A percentile compares a stretch with the other conserved stretches of the same genome.
These are phyloP conservation scores for Fusarium nelsonii DNA, from an alignment of 2,329 filamentous ascomycete species.

Conservation along the genomic window DNA sequence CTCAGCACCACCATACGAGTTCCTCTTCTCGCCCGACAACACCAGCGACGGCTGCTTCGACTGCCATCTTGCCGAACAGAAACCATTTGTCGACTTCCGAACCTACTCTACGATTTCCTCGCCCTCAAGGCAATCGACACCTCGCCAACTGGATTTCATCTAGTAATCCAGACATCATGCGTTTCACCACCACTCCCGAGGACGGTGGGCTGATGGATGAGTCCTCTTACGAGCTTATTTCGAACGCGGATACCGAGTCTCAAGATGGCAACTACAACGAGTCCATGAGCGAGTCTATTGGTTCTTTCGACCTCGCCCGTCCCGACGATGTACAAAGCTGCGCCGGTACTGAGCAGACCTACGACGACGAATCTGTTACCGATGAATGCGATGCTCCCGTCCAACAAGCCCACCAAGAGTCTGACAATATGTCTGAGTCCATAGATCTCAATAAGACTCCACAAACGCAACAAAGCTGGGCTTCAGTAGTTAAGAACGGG, in stretches of 20 bases:
- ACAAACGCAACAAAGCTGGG: constrained; percentile 29
- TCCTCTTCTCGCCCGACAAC: constrained; percentile 34
- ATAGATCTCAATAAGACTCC: constrained; percentile 18
- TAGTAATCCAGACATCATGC: constrained; percentile 70
- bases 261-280: constrained; percentile 63
- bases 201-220: constrained; percentile 64
- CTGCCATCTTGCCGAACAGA: constrained; percentile 16
- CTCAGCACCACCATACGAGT: constrained; percentile 36
- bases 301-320: constrained; percentile 62
- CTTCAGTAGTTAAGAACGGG: constrained; percentile 35
- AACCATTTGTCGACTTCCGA: constrained; percentile 56
- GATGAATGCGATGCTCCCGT: constrained; percentile 50
- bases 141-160: constrained; percentile 71
- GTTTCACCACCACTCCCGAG: constrained; percentile 58
- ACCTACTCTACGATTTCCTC: constrained; percentile 68
- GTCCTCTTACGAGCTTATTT: constrained; percentile 69
- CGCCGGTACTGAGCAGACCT: constrained; percentile 62
- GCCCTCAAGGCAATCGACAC: constrained; percentile 65
- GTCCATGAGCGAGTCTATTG: constrained; percentile 63
- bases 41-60: constrained; percentile 26
- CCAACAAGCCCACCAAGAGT: constrained; percentile 14
- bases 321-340: constrained; percentile 67
- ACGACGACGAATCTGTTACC: constrained; percentile 57
- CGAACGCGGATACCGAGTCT: constrained; percentile 65
- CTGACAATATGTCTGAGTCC: constrained; percentile 29